Evolutionary conservation across 805 yeast species (phyloP), one percentile per base, ranked within the genome.

Genomic region (Ogataea pini): DNA sequence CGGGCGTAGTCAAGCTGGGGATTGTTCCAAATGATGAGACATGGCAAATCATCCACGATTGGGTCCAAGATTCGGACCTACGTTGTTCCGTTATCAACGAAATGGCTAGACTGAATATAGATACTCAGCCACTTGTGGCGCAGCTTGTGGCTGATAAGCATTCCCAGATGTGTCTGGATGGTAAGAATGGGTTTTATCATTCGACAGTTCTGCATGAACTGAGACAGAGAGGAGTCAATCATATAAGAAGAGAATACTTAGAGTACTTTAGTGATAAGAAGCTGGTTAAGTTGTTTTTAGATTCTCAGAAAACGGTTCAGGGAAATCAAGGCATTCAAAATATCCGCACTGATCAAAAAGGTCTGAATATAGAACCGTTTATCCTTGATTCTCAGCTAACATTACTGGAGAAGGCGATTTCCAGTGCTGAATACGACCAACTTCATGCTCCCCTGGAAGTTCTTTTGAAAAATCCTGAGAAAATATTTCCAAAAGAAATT

Each of bases 21-120:
- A 24, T 44, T 25, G 41, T 22, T 27, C 52, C 52, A 24, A 44
- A 45, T 36, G 7, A 12, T 14, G 34, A 29, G 31, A 48, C 52
- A 7, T 48, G 52, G 52, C 16, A 7, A 2, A 22, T 32, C 12
- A 7, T 48, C 10, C 44, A 28, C 33, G 18, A 24, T 13, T 27
- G 33, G 29, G 29, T 45, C 16, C 22, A 39, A n/a, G 39, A 37
- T 36, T 43, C 46, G 14, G 24, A 19, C 12, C 24, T 36, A 16
- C 34, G 36, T 14, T n/a, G 37, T 17, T 12, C 18, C 7, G n/a
- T 44, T n/a, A 22, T 48, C 13, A 31, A 14, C 16, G 42, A 44
- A 17, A 40, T 48, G 49, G 22, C 24, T 14, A 18, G 40, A 9
- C 28, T 42, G 25, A 19, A 36, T 10, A 4, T 47, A 4, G 43